Evolutionary conservation across 345 rosid genomes (phyloP).

Genomic region (Alliaria petiolata): DNA sequence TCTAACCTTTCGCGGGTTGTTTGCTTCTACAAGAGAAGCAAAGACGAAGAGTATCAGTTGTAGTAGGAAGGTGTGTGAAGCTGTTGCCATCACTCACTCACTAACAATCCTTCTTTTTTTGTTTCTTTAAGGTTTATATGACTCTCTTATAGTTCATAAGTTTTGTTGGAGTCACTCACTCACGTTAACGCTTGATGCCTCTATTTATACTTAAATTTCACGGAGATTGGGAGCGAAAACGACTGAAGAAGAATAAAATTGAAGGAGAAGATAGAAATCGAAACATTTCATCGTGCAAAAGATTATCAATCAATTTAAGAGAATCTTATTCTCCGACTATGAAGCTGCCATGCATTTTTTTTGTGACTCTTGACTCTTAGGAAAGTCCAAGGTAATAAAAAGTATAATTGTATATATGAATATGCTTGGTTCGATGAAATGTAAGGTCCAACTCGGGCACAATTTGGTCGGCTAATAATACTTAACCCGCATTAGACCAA

Average conservation of each 20-base stretch:
- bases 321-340: constrained; percentile 16
- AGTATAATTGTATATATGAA: too few relatives aligned
- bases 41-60: constrained; percentile 13
- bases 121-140: not conserved
- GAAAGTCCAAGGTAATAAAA: not conserved
- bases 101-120: not conserved
- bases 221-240: not conserved
- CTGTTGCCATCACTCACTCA: constrained; percentile 7
- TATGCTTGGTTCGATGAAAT: too few relatives aligned
- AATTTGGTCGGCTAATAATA: too few relatives aligned
- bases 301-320: constrained; percentile 21
- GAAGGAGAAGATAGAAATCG: constrained; percentile 7
- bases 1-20: constrained; percentile 15
- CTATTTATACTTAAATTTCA: constrained; percentile 7
- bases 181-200: not conserved
- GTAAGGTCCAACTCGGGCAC: too few relatives aligned
- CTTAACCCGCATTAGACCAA: not conserved
- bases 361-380: not conserved
- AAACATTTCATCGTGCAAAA: constrained; percentile 9
- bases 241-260: not conserved
- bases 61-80: not conserved
- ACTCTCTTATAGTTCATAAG: not conserved
- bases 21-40: not conserved
- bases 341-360: not conserved
- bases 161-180: not conserved